Evolutionary conservation across 192 early-diverging fungal genomes (phyloP), one percentile per base, ranked within the genome.

Genomic region (Cetraspora pellucida): DNA sequence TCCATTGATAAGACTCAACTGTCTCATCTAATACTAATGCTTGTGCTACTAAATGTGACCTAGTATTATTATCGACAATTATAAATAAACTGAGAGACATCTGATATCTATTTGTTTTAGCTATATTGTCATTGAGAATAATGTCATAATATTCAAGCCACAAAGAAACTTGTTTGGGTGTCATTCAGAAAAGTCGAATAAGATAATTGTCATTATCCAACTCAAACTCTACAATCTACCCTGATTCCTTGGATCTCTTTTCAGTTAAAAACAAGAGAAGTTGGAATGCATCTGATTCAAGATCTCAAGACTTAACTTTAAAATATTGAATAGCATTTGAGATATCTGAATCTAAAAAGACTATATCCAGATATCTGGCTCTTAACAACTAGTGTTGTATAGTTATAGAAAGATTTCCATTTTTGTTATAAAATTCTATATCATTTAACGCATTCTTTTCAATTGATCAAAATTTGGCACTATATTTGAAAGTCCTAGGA

Each of bases 1-100:
- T 69, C 19, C 44, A 69, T 47, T 69, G 46, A 69, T 69, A 69
- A 19, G n/a, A 69, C 45, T 69, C 46, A 50, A 47, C 49, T 49
- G 21, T 69, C 23, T 69, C 44, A 25, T 69, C 23, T n/a, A 5
- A 69, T 49, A 69, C 21, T 49, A 69, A n/a, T 23, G 66, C 21
- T 47, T 69, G 44, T 47, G 44, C 66, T 14, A 49, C 46, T 5
- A 69, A 21, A n/a, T n/a, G n/a, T n/a, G n/a, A n/a, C n/a, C n/a
- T n/a, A 9, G 46, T 69, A 69, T 69, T 69, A 49, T 69, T 69
- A 10, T 69, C 21, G 5, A 69, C n/a, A 25, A 47, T n/a, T 17
- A 69, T 16, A 69, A 69, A 69, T 21, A 69, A 23, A 1, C 1
- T 21, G 23, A 69, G 21, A 21, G 23, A 23, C 23, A 69, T 69